These are phyloP conservation scores for Periconia sp. DNA, from an alignment of 2,329 filamentous ascomycete genomes.

Conservation along the genomic window DNA sequence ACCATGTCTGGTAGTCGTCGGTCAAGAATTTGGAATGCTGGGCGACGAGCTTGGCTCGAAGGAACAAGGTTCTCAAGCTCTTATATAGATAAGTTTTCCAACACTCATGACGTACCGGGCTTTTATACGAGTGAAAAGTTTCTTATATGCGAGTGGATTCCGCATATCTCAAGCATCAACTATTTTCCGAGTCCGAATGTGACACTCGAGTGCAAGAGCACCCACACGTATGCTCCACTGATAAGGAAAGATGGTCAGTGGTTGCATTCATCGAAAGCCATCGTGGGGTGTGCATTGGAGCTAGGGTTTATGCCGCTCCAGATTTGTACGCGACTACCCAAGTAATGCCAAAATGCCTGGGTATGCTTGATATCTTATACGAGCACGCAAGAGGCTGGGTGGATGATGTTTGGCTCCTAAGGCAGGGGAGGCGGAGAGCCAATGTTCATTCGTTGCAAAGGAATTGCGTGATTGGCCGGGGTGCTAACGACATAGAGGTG, in stretches of 20 bases:
- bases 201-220: no score
- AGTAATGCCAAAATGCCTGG: background rate
- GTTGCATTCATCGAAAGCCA: background rate
- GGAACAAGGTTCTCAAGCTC: background rate
- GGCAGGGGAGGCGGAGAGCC: conserved; percentile 1
- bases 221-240: no score
- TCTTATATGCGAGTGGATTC: no score
- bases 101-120: background rate
- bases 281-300: background rate
- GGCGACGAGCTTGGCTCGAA: background rate
- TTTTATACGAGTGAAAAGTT: no score
- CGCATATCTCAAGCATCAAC: no score
- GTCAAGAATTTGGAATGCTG: conserved; percentile 8
- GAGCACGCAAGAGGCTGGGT: conserved; percentile 28
- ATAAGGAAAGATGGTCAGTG: background rate
- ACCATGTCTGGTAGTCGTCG: conserved; percentile 10
- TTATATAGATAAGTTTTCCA: background rate
- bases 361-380: background rate
- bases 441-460: conserved; percentile 25
- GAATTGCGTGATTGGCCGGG: conserved; percentile 39
- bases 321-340: background rate
- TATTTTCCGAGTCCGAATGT: no score
- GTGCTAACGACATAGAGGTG: conserved; percentile 27
- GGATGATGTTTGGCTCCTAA: conserved; percentile 6
- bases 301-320: background rate